These are phyloP conservation scores for Chlamydomonas sphaeroides DNA, from an alignment of 139 green algal genomes.

Conservation along the genomic window DNA sequence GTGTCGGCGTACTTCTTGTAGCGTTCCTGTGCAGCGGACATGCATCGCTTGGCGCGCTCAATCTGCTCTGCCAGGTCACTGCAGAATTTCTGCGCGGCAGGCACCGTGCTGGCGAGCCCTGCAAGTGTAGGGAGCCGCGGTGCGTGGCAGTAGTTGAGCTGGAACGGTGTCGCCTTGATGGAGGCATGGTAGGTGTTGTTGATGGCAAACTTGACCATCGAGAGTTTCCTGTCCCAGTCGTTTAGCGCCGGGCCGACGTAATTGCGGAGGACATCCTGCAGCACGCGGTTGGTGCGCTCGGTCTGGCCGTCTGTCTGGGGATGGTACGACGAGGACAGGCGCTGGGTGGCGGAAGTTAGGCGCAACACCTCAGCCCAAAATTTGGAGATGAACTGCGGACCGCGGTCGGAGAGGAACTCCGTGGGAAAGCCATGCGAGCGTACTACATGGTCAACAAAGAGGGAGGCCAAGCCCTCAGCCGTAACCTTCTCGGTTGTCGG, in stretches of 20 bases:
- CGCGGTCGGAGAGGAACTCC: no score
- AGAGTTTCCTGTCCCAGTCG: constrained; percentile 62
- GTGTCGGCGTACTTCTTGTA: no score
- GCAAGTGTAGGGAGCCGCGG: no score
- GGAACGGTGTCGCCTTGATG: constrained; percentile 52
- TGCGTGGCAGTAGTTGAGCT: no score
- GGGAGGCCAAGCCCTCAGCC: constrained; percentile 28
- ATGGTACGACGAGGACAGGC: constrained; percentile 29
- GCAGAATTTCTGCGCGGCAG: no score
- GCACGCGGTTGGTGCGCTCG: constrained; percentile 63
- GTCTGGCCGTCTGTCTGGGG: constrained; percentile 69
- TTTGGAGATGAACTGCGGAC: no score
- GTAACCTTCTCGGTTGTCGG: not conserved
- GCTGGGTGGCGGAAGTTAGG: no score
- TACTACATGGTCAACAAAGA: constrained; percentile 51
- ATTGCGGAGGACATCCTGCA: constrained; percentile 67
- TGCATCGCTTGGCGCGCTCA: not conserved
- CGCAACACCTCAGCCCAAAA: no score
- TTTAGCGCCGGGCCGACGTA: constrained; percentile 33
- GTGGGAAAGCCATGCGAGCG: constrained; percentile 42
- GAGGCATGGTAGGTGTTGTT: constrained; percentile 52
- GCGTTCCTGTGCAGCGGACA: no score
- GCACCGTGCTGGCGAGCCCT: not conserved
- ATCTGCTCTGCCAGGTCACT: no score
- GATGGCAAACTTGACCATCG: constrained; percentile 61